A percentile compares a stretch with the other conserved stretches of the same genome.
These are phyloP conservation scores for Ulota crispa DNA, from an alignment of 225 moss, liverwort and hornwort species.

Conservation along the genomic window DNA sequence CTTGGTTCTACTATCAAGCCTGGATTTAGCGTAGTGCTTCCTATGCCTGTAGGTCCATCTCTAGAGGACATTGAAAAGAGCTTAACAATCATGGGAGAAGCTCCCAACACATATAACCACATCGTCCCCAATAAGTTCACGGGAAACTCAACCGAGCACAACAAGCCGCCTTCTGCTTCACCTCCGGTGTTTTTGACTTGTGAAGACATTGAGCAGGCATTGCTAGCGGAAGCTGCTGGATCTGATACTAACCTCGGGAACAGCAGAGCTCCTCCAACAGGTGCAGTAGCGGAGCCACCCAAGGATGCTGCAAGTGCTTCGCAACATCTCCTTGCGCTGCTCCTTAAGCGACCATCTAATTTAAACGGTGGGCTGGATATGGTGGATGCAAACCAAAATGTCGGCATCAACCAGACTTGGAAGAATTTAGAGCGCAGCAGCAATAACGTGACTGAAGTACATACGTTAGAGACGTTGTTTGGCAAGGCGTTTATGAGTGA, in stretches of 20 bases:
- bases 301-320: conserved; percentile 69
- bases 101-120: conserved; percentile 29
- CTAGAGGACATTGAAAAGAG: conserved; percentile 93
- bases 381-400: conserved; percentile 27
- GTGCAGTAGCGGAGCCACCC: conserved; percentile 32
- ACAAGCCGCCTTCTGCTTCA: conserved; percentile 35
- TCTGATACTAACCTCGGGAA: conserved; percentile 24
- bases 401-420: conserved; percentile 31
- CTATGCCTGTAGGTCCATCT: conserved; percentile 93
- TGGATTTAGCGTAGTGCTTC: conserved; percentile 59
- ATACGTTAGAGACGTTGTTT: conserved; percentile 83
- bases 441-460: conserved; percentile 51
- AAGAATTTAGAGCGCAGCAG: conserved; percentile 35
- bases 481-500: conserved; percentile 93
- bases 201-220: conserved; percentile 92
- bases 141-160: conserved; percentile 34
- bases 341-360: conserved; percentile 62
- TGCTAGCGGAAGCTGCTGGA: conserved; percentile 82
- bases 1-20: conserved; percentile 44
- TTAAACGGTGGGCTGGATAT: conserved; percentile 40
- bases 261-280: conserved; percentile 27
- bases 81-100: conserved; percentile 49
- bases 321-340: conserved; percentile 82
- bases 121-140: conserved; percentile 32
- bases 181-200: conserved; percentile 89